Conservation (phyloP, 2,329 filamentous ascomycete genomes). For the Cryphonectria parasitica region DNA sequence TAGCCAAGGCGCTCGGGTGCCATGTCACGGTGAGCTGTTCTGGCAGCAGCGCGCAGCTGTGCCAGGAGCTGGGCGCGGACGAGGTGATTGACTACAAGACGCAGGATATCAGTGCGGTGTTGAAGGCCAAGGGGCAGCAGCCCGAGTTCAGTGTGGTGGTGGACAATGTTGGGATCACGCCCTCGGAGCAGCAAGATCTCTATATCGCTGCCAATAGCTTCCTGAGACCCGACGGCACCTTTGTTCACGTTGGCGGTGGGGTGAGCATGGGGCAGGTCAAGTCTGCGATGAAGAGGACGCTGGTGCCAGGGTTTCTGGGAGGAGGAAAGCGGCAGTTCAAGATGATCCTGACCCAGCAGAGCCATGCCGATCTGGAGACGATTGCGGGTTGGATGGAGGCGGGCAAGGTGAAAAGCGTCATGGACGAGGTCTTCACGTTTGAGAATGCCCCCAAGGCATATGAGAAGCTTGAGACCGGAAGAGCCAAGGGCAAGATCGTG, state of each 20-base stretch:
- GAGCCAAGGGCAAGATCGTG: constrained; percentile 64
- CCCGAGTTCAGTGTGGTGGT: constrained; percentile 60
- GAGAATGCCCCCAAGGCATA: constrained; percentile 62
- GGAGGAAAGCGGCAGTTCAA: constrained; percentile 47
- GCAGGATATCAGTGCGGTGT: constrained; percentile 48
- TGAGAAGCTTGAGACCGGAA: constrained; percentile 59
- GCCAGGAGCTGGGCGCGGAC: constrained; percentile 63
- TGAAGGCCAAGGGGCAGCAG: constrained; percentile 51
- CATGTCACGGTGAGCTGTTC: constrained; percentile 64
- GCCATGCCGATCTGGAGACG: constrained; percentile 49
- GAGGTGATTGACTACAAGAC: constrained; percentile 64
- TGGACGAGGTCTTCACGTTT: constrained; percentile 60
- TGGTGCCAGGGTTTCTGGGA: constrained; percentile 42
- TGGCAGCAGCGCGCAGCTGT: constrained; percentile 58
- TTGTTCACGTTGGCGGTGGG: constrained; percentile 54
- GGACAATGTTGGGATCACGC: constrained; percentile 59
- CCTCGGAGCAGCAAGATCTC: constrained; percentile 43
- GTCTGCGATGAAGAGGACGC: constrained; percentile 32
- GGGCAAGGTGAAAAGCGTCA: constrained; percentile 59
- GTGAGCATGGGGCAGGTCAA: constrained; percentile 31
- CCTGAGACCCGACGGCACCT: constrained; percentile 52
- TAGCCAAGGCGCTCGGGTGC: constrained; percentile 64
- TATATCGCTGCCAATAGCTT: constrained; percentile 58
- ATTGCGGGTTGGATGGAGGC: constrained; percentile 60
- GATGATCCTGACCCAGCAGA: constrained; percentile 42